These are phyloP conservation scores for Entomortierella parvispora DNA, from an alignment of 192 early-diverging fungal genomes.

Conservation along the genomic window DNA sequence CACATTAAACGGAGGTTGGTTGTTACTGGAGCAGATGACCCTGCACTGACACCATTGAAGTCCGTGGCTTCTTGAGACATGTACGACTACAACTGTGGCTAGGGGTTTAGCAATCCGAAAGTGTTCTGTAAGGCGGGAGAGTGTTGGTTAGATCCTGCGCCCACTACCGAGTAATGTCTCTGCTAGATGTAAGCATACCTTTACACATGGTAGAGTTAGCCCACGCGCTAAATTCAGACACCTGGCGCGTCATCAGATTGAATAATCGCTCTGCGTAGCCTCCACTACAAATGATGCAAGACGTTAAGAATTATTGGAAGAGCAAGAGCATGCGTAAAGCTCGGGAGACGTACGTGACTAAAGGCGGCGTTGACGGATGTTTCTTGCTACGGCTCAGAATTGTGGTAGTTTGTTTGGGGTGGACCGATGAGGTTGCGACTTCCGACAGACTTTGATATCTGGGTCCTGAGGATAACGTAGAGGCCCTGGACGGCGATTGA, in stretches of 20 bases:
- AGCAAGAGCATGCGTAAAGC: no score
- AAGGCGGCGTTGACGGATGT: constrained; percentile 22
- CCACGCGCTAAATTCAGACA: constrained; percentile 41
- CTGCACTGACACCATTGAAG: constrained; percentile 35
- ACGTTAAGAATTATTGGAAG: no score
- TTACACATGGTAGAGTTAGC: constrained; percentile 17
- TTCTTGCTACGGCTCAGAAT: background rate
- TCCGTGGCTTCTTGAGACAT: constrained; percentile 4
- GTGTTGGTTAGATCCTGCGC: no score
- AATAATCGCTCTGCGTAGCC: constrained; percentile 31
- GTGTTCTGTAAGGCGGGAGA: background rate
- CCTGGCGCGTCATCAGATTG: constrained; percentile 25
- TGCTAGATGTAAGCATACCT: constrained; percentile 12
- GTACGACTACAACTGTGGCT: constrained; percentile 5
- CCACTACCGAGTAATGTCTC: no score
- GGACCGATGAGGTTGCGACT: no score
- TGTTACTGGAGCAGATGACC: constrained; percentile 12
- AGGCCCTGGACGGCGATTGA: no score
- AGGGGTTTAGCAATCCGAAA: constrained; percentile 37
- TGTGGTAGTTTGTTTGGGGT: background rate
- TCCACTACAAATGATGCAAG: constrained; percentile 11
- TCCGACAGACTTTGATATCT: no score
- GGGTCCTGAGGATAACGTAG: no score
- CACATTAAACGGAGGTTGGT: constrained; percentile 15
- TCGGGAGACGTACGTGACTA: constrained; percentile 30